Evolutionary conservation across 2,329 filamentous ascomycete species (phyloP), one percentile per base, ranked within the genome.

Genomic region (Leptographium wingfieldii): DNA sequence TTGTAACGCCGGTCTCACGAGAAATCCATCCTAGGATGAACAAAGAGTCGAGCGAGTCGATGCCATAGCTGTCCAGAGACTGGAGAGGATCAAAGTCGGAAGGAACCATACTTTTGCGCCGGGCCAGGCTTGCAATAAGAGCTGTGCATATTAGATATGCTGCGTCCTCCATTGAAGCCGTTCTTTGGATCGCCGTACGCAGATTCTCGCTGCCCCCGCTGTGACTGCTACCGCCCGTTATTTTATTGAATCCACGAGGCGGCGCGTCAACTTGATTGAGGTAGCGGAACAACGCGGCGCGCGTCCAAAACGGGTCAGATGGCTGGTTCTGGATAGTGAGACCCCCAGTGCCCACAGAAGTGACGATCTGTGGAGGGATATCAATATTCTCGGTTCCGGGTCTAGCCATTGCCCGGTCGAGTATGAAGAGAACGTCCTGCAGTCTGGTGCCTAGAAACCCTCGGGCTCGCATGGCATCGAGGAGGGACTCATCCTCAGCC

Each of bases 361-460:
- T 74, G n/a, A 79, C 71, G 22, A 82, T 66, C 62, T 81, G 79
- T 0, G 76, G 63, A 0, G 79, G 79, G 40, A 75, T 69, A 5
- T 58, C 58, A 5, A 68, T 58, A 3, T 65, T 64, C 3, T 65
- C 62, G 27, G 68, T 67, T 40, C 72, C 71, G 35, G 61, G 59
- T 27, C 67, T 70, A 0, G 71, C 72, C 63, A 83, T 75, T 57
- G 79, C 77, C 22, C 74, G 72, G 33, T 73, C 71, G 9, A 82
- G 60, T 19, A 81, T 66, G 9, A 70, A 71, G n/a, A 79, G 69
- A 57, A 79, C 78, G 64, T 81, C 77, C 4, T 73, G 66, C 49
- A 80, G 73, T 3, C 78, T 73, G 35, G 81, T 79, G 43, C 78
- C 79, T 64, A 80, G 77, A 69, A 82, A 82, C 1, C 80, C 80